These are phyloP conservation scores for Neoascochyta sp. DNA, from an alignment of 2,329 filamentous ascomycete genomes.

Conservation along the genomic window DNA sequence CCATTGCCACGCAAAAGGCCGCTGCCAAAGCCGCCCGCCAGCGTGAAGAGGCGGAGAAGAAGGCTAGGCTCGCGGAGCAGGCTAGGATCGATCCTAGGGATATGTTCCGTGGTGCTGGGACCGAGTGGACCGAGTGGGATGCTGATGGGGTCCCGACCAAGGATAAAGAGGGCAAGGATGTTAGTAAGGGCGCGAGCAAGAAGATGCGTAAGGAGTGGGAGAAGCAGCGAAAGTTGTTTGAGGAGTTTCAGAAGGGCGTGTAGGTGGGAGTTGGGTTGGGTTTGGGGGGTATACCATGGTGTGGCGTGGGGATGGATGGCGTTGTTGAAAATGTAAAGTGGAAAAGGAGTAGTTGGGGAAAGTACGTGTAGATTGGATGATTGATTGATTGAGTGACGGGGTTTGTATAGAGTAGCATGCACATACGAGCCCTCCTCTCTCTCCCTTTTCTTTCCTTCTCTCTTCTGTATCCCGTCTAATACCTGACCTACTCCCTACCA, in stretches of 20 bases:
- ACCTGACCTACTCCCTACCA: too few relatives aligned
- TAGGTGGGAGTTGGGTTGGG: too few relatives aligned
- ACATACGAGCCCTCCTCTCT: too few relatives aligned
- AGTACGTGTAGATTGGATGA: too few relatives aligned
- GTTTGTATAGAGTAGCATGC: too few relatives aligned
- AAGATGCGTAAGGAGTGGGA: conserved; percentile 88
- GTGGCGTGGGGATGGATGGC: too few relatives aligned
- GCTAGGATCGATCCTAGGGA: conserved; percentile 56
- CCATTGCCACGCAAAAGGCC: conserved; percentile 42
- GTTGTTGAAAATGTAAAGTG: too few relatives aligned
- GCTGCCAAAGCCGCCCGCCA: conserved; percentile 52
- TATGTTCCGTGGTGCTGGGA: conserved; percentile 54
- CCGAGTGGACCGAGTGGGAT: conserved; percentile 74
- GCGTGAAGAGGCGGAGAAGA: conserved; percentile 56
- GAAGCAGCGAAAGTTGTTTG: conserved; percentile 79
- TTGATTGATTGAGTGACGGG: too few relatives aligned
- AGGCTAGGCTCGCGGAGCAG: conserved; percentile 53
- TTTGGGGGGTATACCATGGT: too few relatives aligned
- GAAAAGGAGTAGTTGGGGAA: too few relatives aligned
- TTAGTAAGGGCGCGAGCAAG: conserved; percentile 76
- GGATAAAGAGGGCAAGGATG: conserved; percentile 71
- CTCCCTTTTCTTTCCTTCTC: too few relatives aligned
- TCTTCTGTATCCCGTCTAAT: too few relatives aligned
- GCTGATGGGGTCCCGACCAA: conserved; percentile 74
- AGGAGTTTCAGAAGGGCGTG: conserved; percentile 40